Evolutionary conservation across 345 rosid species (phyloP), one percentile per base, ranked within the genome.

Genomic region (Eucalyptus polybractea): DNA sequence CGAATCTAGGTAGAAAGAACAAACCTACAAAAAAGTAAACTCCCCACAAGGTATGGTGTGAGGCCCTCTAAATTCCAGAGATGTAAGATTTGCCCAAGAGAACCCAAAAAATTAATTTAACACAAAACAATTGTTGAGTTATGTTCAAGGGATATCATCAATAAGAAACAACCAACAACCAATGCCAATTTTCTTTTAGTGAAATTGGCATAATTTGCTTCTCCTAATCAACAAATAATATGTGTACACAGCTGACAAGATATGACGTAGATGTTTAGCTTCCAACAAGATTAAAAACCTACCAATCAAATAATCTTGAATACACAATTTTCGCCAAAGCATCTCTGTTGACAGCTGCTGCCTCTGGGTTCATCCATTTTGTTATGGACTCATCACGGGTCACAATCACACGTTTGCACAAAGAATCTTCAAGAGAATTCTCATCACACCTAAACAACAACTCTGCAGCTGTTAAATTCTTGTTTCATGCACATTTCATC

Each of bases 351-450:
- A 96, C 72, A 87, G 93, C 94, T 89, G 99, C 99, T 91, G 97
- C 89, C 87, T 92, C 97, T 65, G 99, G 98, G 93, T 97, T 98
- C 90, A 97, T 94, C 87, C 95, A 94, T 94, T 97, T 98, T 89
- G 97, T 96, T 90, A 98, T 98, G 92, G 96, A 95, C 93, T 98
- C 99, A 92, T 94, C 99, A 88, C 98, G 99, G 81, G 99, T 98
- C 90, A 94, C 96, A 90, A 98, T 96, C 44, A 98, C 98, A 92
- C 99, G 99, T 93, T 98, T 96, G 90, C 98, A 95, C 86, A 98
- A 93, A 88, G 99, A 95, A 91, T 96, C 98, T 95, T 98, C 99
- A 86, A 98, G 93, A 60, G 95, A 91, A 91, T 95, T 95, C 92
- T 91, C 95, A 90, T 98, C 97, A 91, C 99, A 98, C 98, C 99